Evolutionary conservation across 768 basidiomycete species (phyloP), one percentile per base, ranked within the genome.

Genomic region (Collybia mongolica): DNA sequence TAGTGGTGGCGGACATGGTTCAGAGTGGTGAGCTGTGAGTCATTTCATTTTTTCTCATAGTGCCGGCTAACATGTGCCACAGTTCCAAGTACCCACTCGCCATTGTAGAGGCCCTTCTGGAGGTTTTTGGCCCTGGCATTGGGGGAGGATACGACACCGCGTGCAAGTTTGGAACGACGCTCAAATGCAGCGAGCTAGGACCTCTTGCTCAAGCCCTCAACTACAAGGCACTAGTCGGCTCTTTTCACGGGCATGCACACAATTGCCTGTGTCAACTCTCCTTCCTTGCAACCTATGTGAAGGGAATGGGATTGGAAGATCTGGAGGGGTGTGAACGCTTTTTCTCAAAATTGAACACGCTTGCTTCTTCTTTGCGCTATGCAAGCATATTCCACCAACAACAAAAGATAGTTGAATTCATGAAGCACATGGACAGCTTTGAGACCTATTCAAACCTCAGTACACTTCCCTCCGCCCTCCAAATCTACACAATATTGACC

Each of bases 51-150:
- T 23, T 36, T 43, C 32, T 44, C n/a, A 35, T 18, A n/a, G 24
- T 36, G 6, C 8, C 39, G 3, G 28, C 39, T 38, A 39, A 26
- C 12, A 24, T 18, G n/a, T n/a, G n/a, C 17, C 5, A 6, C 51
- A 67, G 66, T 23, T 54, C 60, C 38, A 69, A 69, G 26, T 66
- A 67, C 39, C 60, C 61, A 1, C 47, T 67, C 9, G 65, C 60
- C 2, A 28, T 60, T 12, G 52, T 57, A 9, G 37, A 58, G 23
- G 35, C 4, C 0, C 50, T 67, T 0, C 26, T 62, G 0, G 49
- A 61, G 0, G 42, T 5, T 0, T 61, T 54, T 39, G 62, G 62
- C 0, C 7, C 6, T 0, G 47, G 52, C 14, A 39, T 65, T 2
- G 53, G 56, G 1, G 20, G 54, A 8, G 64, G 58, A 0, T 67